Conservation (phyloP, 495 filamentous ascomycete genomes). For the Aspergillus panamensis region DNA sequence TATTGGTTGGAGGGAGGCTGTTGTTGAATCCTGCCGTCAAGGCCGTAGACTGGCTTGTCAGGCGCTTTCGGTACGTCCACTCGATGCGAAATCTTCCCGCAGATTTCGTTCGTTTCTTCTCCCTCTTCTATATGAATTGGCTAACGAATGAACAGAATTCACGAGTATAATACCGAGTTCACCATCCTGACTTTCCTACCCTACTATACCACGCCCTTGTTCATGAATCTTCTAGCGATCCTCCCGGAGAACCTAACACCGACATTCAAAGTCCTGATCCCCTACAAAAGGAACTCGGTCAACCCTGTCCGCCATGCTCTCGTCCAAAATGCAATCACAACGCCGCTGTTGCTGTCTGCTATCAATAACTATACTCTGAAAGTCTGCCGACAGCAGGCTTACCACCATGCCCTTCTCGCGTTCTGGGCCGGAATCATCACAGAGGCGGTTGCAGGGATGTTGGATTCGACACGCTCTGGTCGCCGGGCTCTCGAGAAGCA, state of each 20-base stretch:
- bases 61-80: conserved; percentile 73
- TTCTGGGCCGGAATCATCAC: conserved; percentile 86
- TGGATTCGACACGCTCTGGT: conserved; percentile 71
- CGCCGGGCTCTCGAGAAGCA: conserved; percentile 61
- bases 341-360: conserved; percentile 61
- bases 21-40: conserved; percentile 82
- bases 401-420: conserved; percentile 70
- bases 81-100: neutral
- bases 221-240: conserved; percentile 77
- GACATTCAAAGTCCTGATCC: conserved; percentile 78
- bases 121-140: neutral
- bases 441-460: conserved; percentile 74
- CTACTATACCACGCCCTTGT: conserved; percentile 78
- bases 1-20: conserved; percentile 68
- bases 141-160: conserved; percentile 60
- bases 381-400: conserved; percentile 60
- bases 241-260: conserved; percentile 66
- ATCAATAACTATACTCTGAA: conserved; percentile 73
- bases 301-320: conserved; percentile 75
- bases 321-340: conserved; percentile 73
- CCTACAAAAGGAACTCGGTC: conserved; percentile 71
- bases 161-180: conserved; percentile 80
- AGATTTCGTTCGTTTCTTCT: no score
- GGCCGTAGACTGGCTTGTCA: conserved; percentile 89
- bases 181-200: conserved; percentile 88